Evolutionary conservation across 73 alveolate species (phyloP).

Genomic region (Paramecium caudatum): DNA sequence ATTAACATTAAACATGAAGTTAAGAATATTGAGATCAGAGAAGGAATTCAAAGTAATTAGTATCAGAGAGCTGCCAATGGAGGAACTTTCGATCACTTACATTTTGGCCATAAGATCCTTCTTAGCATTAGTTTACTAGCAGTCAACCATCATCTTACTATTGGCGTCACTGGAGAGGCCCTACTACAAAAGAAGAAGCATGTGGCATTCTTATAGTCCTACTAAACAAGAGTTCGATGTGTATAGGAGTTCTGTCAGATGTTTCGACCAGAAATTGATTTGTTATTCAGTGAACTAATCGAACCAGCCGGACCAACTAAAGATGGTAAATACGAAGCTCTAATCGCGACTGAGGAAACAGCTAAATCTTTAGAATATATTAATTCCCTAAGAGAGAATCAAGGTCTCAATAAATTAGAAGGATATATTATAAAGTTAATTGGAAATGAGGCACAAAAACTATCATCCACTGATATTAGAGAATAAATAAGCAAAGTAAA

Average conservation of each 20-base stretch:
- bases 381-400: neutral
- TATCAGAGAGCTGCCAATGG: slow-evolving; percentile 63
- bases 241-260: slow-evolving; percentile 18
- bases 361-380: slow-evolving; percentile 5
- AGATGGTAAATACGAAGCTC: slow-evolving; percentile 22
- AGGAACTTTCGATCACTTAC: slow-evolving; percentile 64
- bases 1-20: neutral
- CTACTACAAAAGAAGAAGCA: slow-evolving; percentile 36
- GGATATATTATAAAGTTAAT: neutral
- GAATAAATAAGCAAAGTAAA: neutral
- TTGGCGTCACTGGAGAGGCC: slow-evolving; percentile 49
- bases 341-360: slow-evolving; percentile 44
- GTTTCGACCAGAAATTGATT: slow-evolving; percentile 48
- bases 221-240: neutral
- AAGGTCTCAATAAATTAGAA: slow-evolving; percentile 34
- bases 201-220: neutral
- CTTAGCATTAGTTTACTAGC: slow-evolving; percentile 45
- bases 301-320: slow-evolving; percentile 71
- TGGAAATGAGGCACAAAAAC: neutral
- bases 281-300: neutral
- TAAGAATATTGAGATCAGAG: neutral
- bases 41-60: neutral
- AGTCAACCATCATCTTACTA: slow-evolving; percentile 4
- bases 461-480: slow-evolving; percentile 36
- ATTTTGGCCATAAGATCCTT: slow-evolving; percentile 40